Base-by-base conservation (phyloP, 1,284 basidiomycete genomes). In the Cutaneotrichosporon sp. region DNA sequence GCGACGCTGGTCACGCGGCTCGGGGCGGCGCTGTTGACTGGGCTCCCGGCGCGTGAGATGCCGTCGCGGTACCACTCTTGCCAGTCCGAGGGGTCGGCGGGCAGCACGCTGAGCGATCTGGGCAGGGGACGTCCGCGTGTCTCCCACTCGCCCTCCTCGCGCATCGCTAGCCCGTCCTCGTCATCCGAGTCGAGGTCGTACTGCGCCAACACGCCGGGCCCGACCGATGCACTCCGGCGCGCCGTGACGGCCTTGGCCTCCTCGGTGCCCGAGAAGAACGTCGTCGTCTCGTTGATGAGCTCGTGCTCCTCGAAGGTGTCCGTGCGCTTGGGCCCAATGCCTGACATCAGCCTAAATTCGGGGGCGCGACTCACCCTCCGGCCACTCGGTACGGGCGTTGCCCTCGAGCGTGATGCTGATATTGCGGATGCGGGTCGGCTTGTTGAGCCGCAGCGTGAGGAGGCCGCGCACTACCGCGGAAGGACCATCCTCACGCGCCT, bases 401-500 rank as follows among this genome's bases (percentile, higher is more conserved):
- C 91, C 95, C 56, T 87, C 83, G 22, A 98, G 82, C 68, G 87
- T 87, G 50, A 97, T 82, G 58, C 87, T 85, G 61, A 99, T 95
- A 70, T 88, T 90, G 38, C 89, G 89, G 71, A 99, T 89, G 75
- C 89, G 87, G 43, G 88, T 93, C 0, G 94, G 87, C 74, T 95
- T 95, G 52, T 83, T 82, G 31, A 97, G 83, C 13, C 87, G 86
- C 49, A 99, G 82, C 1, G 87, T 89, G 61, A 98, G 83, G 13
- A 97, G 82, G n/a, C 94, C 95, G 43, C 95, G 85, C 33, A 99
- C 83, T 77, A 95, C 84, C 8, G 92, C 88, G 2, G 91, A 88
- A 6, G 86, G 84, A 1, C 83, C 81, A 67, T 84, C 83, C 18
- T 42, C 27, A 22, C 82, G 74, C n/a, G 79, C 74, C 16, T 77